A percentile compares a stretch with the other conserved stretches of the same genome.
phyloP scores from a whole-genome alignment of 768 basidiomycete species.

The Lactifluus subvellereus region DNA sequence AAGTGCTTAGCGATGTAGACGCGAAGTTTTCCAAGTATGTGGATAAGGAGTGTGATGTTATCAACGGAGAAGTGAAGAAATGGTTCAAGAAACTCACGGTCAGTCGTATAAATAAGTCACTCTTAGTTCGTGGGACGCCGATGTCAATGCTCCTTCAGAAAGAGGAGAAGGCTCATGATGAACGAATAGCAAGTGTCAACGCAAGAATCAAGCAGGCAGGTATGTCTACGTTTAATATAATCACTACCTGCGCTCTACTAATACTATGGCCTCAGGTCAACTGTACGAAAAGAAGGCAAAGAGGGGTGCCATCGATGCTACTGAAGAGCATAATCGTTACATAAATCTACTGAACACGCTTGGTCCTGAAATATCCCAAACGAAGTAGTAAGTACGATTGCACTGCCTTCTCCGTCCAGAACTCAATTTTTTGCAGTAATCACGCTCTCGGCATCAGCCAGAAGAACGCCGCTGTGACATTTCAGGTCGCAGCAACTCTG shows the following conservation, averaged over 20 bases:
- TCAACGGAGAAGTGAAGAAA: conserved; percentile 69
- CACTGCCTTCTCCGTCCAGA: not conserved
- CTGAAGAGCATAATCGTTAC: conserved; percentile 73
- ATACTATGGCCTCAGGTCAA: conserved; percentile 44
- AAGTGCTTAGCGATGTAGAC: conserved; percentile 64
- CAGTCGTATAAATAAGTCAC: conserved; percentile 28
- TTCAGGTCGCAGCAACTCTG: conserved; percentile 56
- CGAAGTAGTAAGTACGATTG: conserved; percentile 57
- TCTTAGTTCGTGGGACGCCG: not conserved
- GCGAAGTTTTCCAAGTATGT: conserved; percentile 67
- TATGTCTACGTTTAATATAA: conserved; percentile 26
- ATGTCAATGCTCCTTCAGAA: conserved; percentile 42
- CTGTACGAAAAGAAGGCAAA: conserved; percentile 76
- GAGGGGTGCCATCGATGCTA: conserved; percentile 58
- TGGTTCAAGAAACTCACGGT: conserved; percentile 85
- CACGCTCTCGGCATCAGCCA: conserved; percentile 60
- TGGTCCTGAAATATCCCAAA: conserved; percentile 74
- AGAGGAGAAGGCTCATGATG: conserved; percentile 75
- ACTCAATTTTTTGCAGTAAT: conserved; percentile 41
- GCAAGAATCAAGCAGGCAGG: conserved; percentile 74
- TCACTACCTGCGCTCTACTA: not conserved
- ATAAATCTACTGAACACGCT: conserved; percentile 64
- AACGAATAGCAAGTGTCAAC: conserved; percentile 59
- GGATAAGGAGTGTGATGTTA: conserved; percentile 63
- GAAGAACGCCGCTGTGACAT: conserved; percentile 52